phyloP scores from a whole-genome alignment of 2,329 filamentous ascomycete species.

The Fusarium hainanense region DNA sequence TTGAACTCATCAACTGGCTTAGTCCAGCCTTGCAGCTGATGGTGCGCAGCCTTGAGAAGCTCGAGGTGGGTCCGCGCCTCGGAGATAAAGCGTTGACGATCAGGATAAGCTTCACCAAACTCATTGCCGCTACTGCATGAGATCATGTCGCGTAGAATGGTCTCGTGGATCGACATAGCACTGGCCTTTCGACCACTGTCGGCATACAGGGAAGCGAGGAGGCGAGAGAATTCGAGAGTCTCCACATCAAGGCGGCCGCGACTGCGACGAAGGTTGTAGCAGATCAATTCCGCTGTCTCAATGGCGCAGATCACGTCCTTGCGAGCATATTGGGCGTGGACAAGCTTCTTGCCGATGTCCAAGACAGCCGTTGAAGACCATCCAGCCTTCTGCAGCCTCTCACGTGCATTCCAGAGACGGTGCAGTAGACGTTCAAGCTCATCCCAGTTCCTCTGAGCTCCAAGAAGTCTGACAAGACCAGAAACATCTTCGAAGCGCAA shows the following conservation, averaged over 20 bases:
- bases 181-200: conserved; percentile 16
- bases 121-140: conserved; percentile 26
- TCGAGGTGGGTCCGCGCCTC: conserved; percentile 39
- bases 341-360: conserved; percentile 41
- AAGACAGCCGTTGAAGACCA: conserved; percentile 41
- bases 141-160: conserved; percentile 38
- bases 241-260: conserved; percentile 42
- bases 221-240: conserved; percentile 41
- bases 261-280: conserved; percentile 45
- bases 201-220: conserved; percentile 40
- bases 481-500: conserved; percentile 58
- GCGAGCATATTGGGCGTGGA: conserved; percentile 36
- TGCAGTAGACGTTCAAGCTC: conserved; percentile 54
- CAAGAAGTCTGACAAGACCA: conserved; percentile 59
- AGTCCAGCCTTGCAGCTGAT: conserved; percentile 37
- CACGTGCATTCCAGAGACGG: conserved; percentile 40
- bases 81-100: conserved; percentile 17
- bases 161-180: conserved; percentile 42
- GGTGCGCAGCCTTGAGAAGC: conserved; percentile 32
- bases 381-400: conserved; percentile 34
- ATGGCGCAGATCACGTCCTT: conserved; percentile 33
- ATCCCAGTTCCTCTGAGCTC: conserved; percentile 58
- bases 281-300: conserved; percentile 41
- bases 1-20: conserved; percentile 31
- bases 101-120: conserved; percentile 12